These are phyloP conservation scores for Neocatenulostroma microsporum DNA, from an alignment of 2,329 filamentous ascomycete species.

Conservation along the genomic window DNA sequence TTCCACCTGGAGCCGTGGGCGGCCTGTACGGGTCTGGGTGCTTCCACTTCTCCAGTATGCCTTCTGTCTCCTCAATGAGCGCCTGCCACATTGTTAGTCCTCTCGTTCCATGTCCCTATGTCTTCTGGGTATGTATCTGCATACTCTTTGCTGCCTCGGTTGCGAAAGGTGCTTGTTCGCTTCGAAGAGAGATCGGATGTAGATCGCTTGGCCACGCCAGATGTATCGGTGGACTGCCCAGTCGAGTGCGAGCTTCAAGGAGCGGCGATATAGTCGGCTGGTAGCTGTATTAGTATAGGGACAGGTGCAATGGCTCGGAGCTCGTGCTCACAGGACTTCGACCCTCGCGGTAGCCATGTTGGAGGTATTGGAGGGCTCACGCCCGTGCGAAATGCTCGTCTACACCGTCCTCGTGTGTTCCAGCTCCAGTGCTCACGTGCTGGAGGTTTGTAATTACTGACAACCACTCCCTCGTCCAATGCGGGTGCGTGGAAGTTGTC, in stretches of 20 bases:
- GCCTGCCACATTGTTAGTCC: constrained; percentile 48
- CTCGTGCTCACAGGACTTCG: constrained; percentile 24
- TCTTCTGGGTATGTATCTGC: constrained; percentile 16
- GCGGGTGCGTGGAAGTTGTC: no score
- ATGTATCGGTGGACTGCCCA: constrained; percentile 90
- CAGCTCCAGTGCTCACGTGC: no score
- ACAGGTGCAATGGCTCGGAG: constrained; percentile 5
- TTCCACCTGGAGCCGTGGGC: constrained; percentile 89
- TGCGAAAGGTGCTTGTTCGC: constrained; percentile 80
- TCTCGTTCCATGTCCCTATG: background rate
- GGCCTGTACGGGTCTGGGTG: constrained; percentile 88
- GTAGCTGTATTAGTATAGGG: constrained; percentile 13
- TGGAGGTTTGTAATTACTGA: constrained; percentile 3
- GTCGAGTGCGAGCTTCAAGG: constrained; percentile 85
- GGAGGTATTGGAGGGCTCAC: constrained; percentile 8
- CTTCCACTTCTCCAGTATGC: constrained; percentile 86
- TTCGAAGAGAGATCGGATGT: constrained; percentile 92
- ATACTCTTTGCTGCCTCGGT: constrained; percentile 76
- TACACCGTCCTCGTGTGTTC: constrained; percentile 2
- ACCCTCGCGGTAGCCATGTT: constrained; percentile 36
- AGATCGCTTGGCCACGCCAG: constrained; percentile 93
- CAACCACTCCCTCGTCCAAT: no score
- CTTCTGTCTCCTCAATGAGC: constrained; percentile 79
- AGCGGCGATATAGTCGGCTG: constrained; percentile 77
- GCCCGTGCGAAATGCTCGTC: constrained; percentile 6